These are phyloP conservation scores for Tolypocladium sp. DNA, from an alignment of 2,329 filamentous ascomycete species.

Conservation along the genomic window DNA sequence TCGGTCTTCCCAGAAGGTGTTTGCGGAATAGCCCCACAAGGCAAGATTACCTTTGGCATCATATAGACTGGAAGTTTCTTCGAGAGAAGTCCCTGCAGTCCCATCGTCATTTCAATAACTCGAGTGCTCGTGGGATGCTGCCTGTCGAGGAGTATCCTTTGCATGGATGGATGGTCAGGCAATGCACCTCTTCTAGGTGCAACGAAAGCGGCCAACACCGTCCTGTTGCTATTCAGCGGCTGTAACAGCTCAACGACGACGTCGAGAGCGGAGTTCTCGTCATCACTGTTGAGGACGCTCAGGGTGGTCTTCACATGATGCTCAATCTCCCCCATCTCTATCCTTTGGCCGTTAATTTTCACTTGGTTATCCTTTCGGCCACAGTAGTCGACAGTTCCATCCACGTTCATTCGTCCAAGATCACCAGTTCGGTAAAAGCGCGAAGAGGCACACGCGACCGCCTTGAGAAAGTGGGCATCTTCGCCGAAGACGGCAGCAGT, in stretches of 20 bases:
- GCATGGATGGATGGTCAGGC: neutral
- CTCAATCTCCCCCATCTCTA: slow-evolving; percentile 2
- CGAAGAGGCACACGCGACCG: neutral
- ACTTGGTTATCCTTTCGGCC: slow-evolving; percentile 2
- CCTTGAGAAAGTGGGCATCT: neutral
- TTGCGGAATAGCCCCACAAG: neutral
- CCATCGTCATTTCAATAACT: neutral
- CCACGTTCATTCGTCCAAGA: neutral
- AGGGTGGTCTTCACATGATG: neutral
- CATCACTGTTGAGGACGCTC: neutral
- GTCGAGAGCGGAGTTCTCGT: neutral
- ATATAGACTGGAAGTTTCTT: neutral
- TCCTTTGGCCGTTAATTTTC: slow-evolving; percentile 2
- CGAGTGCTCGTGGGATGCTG: neutral
- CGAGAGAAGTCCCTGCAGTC: neutral
- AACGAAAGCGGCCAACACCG: neutral
- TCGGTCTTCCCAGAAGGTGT: slow-evolving; percentile 2
- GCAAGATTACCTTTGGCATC: neutral
- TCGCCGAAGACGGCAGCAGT: slow-evolving; percentile 1
- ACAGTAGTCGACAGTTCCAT: neutral
- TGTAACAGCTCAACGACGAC: neutral
- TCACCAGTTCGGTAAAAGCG: slow-evolving; percentile 1
- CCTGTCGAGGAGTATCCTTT: neutral
- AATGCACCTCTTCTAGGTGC: neutral
- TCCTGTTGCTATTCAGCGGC: neutral